phyloP scores from a whole-genome alignment of 768 basidiomycete species.

The Russula earlei region DNA sequence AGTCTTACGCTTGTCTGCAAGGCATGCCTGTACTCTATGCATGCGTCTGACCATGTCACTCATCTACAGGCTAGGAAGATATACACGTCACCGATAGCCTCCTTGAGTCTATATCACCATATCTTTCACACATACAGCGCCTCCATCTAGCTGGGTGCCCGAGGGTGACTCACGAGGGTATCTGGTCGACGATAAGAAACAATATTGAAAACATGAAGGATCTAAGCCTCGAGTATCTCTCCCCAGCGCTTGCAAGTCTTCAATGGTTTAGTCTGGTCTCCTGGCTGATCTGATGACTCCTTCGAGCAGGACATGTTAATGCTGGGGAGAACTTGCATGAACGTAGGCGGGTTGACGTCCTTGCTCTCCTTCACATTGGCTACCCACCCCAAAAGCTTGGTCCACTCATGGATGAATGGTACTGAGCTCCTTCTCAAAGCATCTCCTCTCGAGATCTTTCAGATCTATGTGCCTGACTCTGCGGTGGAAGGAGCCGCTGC shows the following conservation, averaged over 20 bases:
- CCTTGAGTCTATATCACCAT: slow-evolving; percentile 40
- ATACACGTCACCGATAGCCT: slow-evolving; percentile 48
- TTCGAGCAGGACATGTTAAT: slow-evolving; percentile 41
- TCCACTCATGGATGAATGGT: slow-evolving; percentile 34
- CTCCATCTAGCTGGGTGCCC: slow-evolving; percentile 59
- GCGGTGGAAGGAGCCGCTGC: slow-evolving; percentile 33
- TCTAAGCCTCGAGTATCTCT: slow-evolving; percentile 55
- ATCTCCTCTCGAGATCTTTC: slow-evolving; percentile 49
- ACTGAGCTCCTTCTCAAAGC: slow-evolving; percentile 35
- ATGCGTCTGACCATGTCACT: neutral
- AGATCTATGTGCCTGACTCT: slow-evolving; percentile 46
- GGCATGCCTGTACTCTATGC: slow-evolving; percentile 30
- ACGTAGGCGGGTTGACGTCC: slow-evolving; percentile 30
- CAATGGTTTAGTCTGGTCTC: neutral
- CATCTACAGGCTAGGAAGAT: slow-evolving; percentile 36
- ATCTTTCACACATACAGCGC: slow-evolving; percentile 42
- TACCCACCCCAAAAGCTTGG: slow-evolving; percentile 27
- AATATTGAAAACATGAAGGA: slow-evolving; percentile 40
- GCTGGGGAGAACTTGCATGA: slow-evolving; percentile 35
- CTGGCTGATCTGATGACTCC: neutral
- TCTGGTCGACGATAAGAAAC: slow-evolving; percentile 40
- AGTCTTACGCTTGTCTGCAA: slow-evolving; percentile 63
- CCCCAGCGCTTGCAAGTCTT: slow-evolving; percentile 47
- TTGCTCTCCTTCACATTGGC: slow-evolving; percentile 54
- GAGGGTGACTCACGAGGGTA: slow-evolving; percentile 53